phyloP scores from a whole-genome alignment of 2,329 filamentous ascomycete species.

The Plenodomus lindquistii region DNA sequence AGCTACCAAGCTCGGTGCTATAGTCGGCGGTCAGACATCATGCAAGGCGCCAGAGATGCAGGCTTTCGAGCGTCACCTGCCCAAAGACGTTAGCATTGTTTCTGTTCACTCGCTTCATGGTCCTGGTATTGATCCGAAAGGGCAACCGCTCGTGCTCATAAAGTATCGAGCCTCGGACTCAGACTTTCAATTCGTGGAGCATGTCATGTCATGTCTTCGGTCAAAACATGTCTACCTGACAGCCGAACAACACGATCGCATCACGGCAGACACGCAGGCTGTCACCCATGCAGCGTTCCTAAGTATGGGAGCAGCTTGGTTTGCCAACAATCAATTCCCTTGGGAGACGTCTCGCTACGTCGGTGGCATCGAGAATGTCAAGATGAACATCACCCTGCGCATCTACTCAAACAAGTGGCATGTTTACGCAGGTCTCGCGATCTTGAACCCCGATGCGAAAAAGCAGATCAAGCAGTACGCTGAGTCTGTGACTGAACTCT shows the following conservation, averaged over 20 bases:
- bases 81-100: conserved; percentile 85
- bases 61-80: conserved; percentile 88
- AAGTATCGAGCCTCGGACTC: conserved; percentile 83
- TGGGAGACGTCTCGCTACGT: conserved; percentile 97
- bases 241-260: conserved; percentile 87
- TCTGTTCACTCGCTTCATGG: conserved; percentile 97
- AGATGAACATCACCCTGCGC: conserved; percentile 95
- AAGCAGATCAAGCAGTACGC: conserved; percentile 95
- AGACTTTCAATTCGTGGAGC: conserved; percentile 77
- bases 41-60: conserved; percentile 97
- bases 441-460: conserved; percentile 90
- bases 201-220: conserved; percentile 78
- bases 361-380: conserved; percentile 97
- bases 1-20: conserved; percentile 94
- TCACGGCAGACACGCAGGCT: conserved; percentile 97
- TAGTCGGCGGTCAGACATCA: conserved; percentile 96
- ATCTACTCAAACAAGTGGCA: conserved; percentile 99
- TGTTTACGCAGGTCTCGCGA: conserved; percentile 95
- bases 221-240: conserved; percentile 88
- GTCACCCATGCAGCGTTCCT: conserved; percentile 97
- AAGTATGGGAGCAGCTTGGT: conserved; percentile 96
- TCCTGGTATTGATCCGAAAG: conserved; percentile 82
- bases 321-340: conserved; percentile 90
- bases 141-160: conserved; percentile 91
- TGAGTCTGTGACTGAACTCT: conserved; percentile 86